Percentiles rank a stretch among this genome's conserved stretches.
These are phyloP conservation scores for Hypoxylon sp. DNA, from an alignment of 2,329 filamentous ascomycete species.

Conservation along the genomic window DNA sequence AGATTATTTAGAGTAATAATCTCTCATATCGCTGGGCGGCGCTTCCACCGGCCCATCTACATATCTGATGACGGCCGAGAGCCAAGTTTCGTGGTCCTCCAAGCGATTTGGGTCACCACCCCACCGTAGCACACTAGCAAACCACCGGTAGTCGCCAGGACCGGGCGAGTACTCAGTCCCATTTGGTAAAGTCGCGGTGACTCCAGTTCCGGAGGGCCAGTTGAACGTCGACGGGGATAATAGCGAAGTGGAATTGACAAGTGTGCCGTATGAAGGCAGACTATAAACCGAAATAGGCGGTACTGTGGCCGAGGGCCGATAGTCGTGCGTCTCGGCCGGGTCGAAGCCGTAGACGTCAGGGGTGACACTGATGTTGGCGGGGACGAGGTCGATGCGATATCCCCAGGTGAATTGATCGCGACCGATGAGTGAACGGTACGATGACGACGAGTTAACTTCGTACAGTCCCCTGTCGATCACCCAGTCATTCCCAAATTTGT, in stretches of 20 bases:
- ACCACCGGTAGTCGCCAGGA: slow-evolving; percentile 42
- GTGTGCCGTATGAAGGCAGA: slow-evolving; percentile 35
- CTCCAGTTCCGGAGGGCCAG: slow-evolving; percentile 36
- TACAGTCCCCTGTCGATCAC: slow-evolving; percentile 19
- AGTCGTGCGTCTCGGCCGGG: slow-evolving; percentile 31
- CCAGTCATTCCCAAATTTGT: slow-evolving; percentile 26
- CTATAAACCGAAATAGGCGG: slow-evolving; percentile 17
- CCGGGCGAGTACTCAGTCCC: slow-evolving; percentile 33
- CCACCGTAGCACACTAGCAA: slow-evolving; percentile 41
- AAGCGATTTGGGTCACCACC: slow-evolving; percentile 33
- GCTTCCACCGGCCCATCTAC: slow-evolving; percentile 30
- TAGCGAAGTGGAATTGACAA: slow-evolving; percentile 31
- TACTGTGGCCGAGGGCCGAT: slow-evolving; percentile 18
- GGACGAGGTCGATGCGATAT: slow-evolving; percentile 44
- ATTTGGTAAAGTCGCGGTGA: slow-evolving; percentile 27
- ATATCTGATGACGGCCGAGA: slow-evolving; percentile 34
- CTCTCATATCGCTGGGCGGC: neutral
- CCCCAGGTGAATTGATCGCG: slow-evolving; percentile 36
- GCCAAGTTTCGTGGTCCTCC: slow-evolving; percentile 42
- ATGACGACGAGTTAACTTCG: slow-evolving; percentile 34
- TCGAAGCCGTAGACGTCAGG: slow-evolving; percentile 44
- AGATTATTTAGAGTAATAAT: neutral
- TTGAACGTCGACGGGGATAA: slow-evolving; percentile 33
- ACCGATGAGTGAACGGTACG: slow-evolving; percentile 37
- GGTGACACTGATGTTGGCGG: slow-evolving; percentile 41